phyloP scores from a whole-genome alignment of 352 stramenopile genomes.

The Phytophthora sansomeana region DNA sequence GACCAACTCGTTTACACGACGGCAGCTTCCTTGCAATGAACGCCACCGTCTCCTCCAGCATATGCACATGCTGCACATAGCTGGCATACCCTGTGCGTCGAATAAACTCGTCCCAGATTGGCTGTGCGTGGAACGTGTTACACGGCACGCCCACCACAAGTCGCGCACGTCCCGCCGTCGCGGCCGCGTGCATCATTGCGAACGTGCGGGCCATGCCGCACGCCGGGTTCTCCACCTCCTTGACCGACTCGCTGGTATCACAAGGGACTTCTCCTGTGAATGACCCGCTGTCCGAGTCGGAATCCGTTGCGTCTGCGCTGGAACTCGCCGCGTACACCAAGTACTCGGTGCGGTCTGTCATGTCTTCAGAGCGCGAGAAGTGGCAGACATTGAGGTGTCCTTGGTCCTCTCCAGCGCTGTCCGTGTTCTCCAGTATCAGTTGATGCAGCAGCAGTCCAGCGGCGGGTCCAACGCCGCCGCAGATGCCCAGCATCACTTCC shows the following conservation, averaged over 20 bases:
- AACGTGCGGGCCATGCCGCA: conserved; percentile 79
- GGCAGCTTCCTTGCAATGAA: conserved; percentile 61
- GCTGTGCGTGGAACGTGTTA: conserved; percentile 80
- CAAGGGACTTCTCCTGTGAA: background rate
- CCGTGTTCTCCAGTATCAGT: conserved; percentile 75
- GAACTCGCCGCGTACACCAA: conserved; percentile 40
- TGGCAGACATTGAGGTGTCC: conserved; percentile 75
- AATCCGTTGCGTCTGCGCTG: conserved; percentile 20
- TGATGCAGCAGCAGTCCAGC: conserved; percentile 79
- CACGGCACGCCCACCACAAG: conserved; percentile 74
- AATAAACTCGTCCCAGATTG: conserved; percentile 80
- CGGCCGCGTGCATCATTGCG: conserved; percentile 69
- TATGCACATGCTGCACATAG: conserved; percentile 59
- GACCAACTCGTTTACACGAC: conserved; percentile 55
- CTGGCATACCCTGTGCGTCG: conserved; percentile 37
- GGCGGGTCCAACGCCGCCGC: conserved; percentile 72
- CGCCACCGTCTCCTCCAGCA: conserved; percentile 74
- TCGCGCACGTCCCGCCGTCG: conserved; percentile 37
- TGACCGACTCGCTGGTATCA: background rate
- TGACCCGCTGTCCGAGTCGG: conserved; percentile 21
- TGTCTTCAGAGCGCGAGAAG: conserved; percentile 79
- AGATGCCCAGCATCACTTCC: conserved; percentile 76
- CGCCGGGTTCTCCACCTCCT: conserved; percentile 69
- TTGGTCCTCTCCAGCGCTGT: conserved; percentile 68
- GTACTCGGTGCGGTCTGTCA: conserved; percentile 78